A percentile compares a stretch with the other conserved stretches of the same genome.
Evolutionary conservation across 768 basidiomycete species (phyloP).

Genomic region (Leucosporidium scottii): DNA sequence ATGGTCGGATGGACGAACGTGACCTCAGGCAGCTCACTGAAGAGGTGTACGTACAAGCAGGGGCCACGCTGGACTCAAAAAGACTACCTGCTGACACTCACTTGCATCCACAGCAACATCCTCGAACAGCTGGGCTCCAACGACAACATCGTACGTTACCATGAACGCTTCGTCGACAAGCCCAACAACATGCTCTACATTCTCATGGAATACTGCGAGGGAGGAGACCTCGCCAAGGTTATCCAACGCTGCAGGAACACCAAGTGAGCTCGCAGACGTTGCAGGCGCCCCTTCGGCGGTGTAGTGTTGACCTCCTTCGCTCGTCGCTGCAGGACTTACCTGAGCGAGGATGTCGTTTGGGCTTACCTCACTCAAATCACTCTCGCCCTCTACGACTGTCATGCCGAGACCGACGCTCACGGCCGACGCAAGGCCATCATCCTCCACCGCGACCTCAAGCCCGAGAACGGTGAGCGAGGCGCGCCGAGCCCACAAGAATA

Average conservation of each 20-base stretch:
- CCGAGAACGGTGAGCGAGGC: slow-evolving; percentile 73
- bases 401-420: slow-evolving; percentile 42
- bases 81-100: too few species aligned
- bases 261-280: slow-evolving; percentile 8
- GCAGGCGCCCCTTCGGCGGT: background rate
- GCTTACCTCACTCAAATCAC: slow-evolving; percentile 89
- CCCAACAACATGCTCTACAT: slow-evolving; percentile 89
- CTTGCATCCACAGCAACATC: slow-evolving; percentile 63
- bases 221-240: slow-evolving; percentile 81
- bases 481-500: background rate
- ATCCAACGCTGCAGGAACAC: slow-evolving; percentile 54
- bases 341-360: slow-evolving; percentile 88
- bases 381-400: slow-evolving; percentile 83
- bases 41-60: slow-evolving; percentile 69
- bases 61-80: too few species aligned
- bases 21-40: slow-evolving; percentile 95
- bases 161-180: slow-evolving; percentile 81
- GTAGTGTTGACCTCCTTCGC: background rate
- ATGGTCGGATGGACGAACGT: slow-evolving; percentile 90
- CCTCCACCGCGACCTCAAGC: slow-evolving; percentile 90
- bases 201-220: slow-evolving; percentile 98
- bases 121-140: slow-evolving; percentile 82
- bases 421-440: slow-evolving; percentile 46
- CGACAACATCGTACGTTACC: slow-evolving; percentile 92
- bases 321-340: slow-evolving; percentile 4